Percentiles rank a stretch among this genome's conserved stretches.
These are phyloP conservation scores for Sporisorium exsertum DNA, from an alignment of 1,284 basidiomycete species.

Conservation along the genomic window DNA sequence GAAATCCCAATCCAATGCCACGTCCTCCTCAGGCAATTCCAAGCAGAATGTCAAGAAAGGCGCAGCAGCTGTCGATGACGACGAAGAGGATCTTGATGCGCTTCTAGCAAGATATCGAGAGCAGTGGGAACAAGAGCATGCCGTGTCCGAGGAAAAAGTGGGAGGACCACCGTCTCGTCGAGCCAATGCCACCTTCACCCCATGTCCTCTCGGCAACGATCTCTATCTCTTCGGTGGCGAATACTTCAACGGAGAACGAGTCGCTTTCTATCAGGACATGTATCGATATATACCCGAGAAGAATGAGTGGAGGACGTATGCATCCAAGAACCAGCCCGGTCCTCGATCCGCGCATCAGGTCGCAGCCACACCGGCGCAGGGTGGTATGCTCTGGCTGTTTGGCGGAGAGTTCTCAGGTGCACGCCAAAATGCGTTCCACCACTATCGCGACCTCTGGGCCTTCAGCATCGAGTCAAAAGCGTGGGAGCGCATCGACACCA, in stretches of 20 bases:
- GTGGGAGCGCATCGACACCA: constrained; percentile 92
- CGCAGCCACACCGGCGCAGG: constrained; percentile 59
- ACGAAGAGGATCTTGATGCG: constrained; percentile 67
- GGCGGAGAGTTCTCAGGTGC: constrained; percentile 75
- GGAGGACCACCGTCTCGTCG: constrained; percentile 59
- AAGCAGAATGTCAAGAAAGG: constrained; percentile 54
- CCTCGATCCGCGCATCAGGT: constrained; percentile 67
- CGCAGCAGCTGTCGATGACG: constrained; percentile 41
- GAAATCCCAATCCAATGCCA: constrained; percentile 22
- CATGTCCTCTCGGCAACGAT: constrained; percentile 67
- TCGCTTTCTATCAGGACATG: constrained; percentile 66
- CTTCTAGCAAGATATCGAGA: constrained; percentile 60
- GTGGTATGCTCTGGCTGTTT: constrained; percentile 68
- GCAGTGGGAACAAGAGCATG: constrained; percentile 65
- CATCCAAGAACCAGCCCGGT: constrained; percentile 65
- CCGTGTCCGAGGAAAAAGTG: constrained; percentile 59
- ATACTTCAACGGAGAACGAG: constrained; percentile 68
- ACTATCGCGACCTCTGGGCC: constrained; percentile 78
- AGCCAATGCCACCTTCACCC: constrained; percentile 67
- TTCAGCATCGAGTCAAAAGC: constrained; percentile 71
- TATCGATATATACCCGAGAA: constrained; percentile 65
- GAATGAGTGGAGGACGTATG: constrained; percentile 65
- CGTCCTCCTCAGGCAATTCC: constrained; percentile 7
- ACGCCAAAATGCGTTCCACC: constrained; percentile 88
- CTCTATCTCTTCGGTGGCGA: constrained; percentile 68